phyloP scores from a whole-genome alignment of 768 basidiomycete genomes.

The Jaapia argillacea region DNA sequence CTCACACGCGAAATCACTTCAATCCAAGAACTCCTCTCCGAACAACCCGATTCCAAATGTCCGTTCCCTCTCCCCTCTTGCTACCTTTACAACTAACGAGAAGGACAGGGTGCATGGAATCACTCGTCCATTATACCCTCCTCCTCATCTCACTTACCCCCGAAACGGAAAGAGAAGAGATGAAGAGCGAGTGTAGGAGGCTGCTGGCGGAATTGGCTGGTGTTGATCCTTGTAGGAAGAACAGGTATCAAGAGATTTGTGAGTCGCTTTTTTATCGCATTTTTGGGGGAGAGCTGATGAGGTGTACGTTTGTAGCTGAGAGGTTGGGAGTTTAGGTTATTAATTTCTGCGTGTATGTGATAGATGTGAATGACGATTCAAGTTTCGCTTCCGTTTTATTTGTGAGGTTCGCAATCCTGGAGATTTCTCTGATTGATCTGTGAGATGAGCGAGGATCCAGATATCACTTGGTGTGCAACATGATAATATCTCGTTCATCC shows the following conservation, averaged over 20 bases:
- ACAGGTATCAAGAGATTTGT: slow-evolving; percentile 65
- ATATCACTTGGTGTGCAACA: no score
- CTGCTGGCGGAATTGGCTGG: slow-evolving; percentile 45
- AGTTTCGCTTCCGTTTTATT: not conserved
- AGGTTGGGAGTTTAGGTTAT: not conserved
- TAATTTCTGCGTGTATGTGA: not conserved
- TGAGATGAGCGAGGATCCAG: no score
- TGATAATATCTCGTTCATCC: no score
- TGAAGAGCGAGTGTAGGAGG: slow-evolving; percentile 35
- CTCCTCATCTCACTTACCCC: slow-evolving; percentile 43
- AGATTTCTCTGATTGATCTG: no score
- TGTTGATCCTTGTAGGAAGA: slow-evolving; percentile 56
- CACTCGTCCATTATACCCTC: slow-evolving; percentile 74
- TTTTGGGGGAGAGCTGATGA: no score
- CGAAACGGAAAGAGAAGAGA: slow-evolving; percentile 21
- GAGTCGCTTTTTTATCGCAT: slow-evolving; percentile 39
- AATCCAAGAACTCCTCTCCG: slow-evolving; percentile 76
- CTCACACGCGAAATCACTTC: slow-evolving; percentile 67
- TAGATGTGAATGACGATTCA: not conserved
- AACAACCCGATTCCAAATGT: slow-evolving; percentile 95
- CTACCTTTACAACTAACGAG: slow-evolving; percentile 1
- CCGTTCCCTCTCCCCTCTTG: slow-evolving; percentile 13
- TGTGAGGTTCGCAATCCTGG: not conserved
- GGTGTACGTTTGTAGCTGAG: not conserved
- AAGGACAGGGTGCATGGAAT: slow-evolving; percentile 84